phyloP scores from a whole-genome alignment of 2,329 filamentous ascomycete species.

The Penicillium aurantiogriseum region DNA sequence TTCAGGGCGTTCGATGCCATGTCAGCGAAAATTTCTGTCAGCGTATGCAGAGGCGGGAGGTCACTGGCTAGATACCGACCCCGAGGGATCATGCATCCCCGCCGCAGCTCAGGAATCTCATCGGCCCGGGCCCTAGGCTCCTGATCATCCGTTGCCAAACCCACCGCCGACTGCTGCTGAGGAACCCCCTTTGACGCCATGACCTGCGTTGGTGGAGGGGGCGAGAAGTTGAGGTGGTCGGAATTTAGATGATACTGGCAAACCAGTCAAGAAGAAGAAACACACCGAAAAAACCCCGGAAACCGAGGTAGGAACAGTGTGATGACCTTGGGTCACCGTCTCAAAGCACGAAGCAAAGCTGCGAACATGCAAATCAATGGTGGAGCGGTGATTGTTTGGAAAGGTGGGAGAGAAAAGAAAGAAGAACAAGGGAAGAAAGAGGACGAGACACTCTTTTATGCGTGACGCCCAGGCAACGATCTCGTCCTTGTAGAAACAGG shows the following conservation, averaged over 20 bases:
- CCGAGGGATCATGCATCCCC: conserved; percentile 3
- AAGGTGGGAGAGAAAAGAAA: background rate
- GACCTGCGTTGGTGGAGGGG: background rate
- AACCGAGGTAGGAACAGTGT: background rate
- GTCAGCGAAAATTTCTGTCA: conserved; percentile 33
- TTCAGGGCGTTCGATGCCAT: conserved; percentile 26
- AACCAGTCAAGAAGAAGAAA: background rate
- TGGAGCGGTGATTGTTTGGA: background rate
- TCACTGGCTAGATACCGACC: conserved; percentile 18
- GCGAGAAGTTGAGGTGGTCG: background rate
- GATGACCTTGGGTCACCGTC: background rate
- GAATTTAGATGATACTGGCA: background rate
- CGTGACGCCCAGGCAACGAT: background rate
- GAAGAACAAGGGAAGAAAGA: background rate
- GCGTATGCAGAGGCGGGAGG: conserved; percentile 27
- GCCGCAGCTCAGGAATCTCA: conserved; percentile 25
- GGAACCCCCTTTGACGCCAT: background rate
- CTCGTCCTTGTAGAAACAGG: background rate
- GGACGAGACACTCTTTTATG: too few relatives aligned
- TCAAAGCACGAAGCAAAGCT: background rate
- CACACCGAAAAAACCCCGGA: background rate
- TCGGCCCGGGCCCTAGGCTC: conserved; percentile 4
- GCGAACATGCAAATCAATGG: background rate
- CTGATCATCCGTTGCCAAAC: background rate
- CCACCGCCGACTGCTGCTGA: background rate